Percentiles rank a stretch among this genome's conserved stretches.
phyloP scores from a whole-genome alignment of 495 filamentous ascomycete species.

The Copromyces sp. region DNA sequence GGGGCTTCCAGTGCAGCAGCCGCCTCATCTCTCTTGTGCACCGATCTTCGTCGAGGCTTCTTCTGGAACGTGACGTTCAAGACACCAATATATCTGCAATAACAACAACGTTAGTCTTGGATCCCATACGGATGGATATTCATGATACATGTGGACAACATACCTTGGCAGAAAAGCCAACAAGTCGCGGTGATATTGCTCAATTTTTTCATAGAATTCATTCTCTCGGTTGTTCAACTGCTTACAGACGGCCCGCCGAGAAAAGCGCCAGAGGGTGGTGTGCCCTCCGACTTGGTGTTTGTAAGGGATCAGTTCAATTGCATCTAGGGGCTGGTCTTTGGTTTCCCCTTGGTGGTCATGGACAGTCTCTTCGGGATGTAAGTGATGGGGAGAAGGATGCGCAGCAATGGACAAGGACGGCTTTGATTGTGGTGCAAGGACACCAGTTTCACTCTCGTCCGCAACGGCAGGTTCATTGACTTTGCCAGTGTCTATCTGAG shows the following conservation, averaged over 20 bases:
- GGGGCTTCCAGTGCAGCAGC: constrained; percentile 9
- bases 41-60: constrained; percentile 56
- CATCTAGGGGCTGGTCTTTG: constrained; percentile 59
- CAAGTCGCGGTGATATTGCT: constrained; percentile 79
- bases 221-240: constrained; percentile 95
- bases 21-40: constrained; percentile 33
- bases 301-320: constrained; percentile 93
- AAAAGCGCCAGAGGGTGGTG: constrained; percentile 92
- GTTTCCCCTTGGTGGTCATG: constrained; percentile 37
- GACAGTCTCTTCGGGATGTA: constrained; percentile 28
- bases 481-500: constrained; percentile 20
- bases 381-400: constrained; percentile 11
- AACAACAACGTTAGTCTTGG: constrained; percentile 9
- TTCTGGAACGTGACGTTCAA: constrained; percentile 95
- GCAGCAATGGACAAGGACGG: constrained; percentile 27
- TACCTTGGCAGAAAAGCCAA: constrained; percentile 88
- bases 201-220: constrained; percentile 95
- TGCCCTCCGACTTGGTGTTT: constrained; percentile 96
- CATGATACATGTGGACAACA: constrained; percentile 17
- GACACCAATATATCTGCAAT: constrained; percentile 81
- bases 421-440: constrained; percentile 10
- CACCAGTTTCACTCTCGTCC: constrained; percentile 28
- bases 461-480: constrained; percentile 29
- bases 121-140: not conserved
- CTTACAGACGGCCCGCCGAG: constrained; percentile 89